Percentiles rank a stretch among this genome's conserved stretches.
These are phyloP conservation scores for Phytophthora citricola DNA, from an alignment of 352 stramenopile species.

Conservation along the genomic window DNA sequence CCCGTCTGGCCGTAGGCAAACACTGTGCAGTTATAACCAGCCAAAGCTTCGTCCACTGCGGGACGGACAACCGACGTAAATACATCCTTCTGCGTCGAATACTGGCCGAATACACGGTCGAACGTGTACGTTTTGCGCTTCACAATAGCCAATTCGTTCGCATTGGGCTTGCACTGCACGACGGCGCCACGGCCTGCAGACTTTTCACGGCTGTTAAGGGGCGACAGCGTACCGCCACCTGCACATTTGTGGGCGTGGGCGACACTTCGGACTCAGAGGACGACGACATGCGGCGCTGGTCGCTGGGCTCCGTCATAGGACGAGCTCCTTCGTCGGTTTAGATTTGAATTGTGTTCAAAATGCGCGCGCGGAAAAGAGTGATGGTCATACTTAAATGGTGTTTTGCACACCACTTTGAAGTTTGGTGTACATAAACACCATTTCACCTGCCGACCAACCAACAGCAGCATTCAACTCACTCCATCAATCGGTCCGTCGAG, in stretches of 20 bases:
- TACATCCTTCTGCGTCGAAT: constrained; percentile 97
- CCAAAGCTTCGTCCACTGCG: constrained; percentile 96
- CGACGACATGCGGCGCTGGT: constrained; percentile 35
- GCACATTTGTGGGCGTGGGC: constrained; percentile 71
- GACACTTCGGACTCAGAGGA: constrained; percentile 29
- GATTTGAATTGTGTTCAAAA: constrained; percentile 29
- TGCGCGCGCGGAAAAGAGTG: constrained; percentile 15
- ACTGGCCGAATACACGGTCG: constrained; percentile 94
- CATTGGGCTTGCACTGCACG: constrained; percentile 88
- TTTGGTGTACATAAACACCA: constrained; percentile 1
- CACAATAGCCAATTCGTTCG: constrained; percentile 83
- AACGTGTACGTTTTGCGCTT: constrained; percentile 93
- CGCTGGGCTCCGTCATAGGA: constrained; percentile 26
- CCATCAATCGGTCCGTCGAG: constrained; percentile 2
- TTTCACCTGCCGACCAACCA: constrained; percentile 32
- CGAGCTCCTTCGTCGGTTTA: background rate
- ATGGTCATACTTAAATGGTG: constrained; percentile 3
- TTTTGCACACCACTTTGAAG: background rate
- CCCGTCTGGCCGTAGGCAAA: constrained; percentile 98
- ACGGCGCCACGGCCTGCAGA: constrained; percentile 70
- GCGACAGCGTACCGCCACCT: constrained; percentile 92
- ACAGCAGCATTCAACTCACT: constrained; percentile 20
- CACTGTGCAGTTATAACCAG: constrained; percentile 96
- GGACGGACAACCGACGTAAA: constrained; percentile 94
- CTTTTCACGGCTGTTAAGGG: constrained; percentile 92